Conservation (phyloP, 495 filamentous ascomycete species). For the Penicillium odoratum region DNA sequence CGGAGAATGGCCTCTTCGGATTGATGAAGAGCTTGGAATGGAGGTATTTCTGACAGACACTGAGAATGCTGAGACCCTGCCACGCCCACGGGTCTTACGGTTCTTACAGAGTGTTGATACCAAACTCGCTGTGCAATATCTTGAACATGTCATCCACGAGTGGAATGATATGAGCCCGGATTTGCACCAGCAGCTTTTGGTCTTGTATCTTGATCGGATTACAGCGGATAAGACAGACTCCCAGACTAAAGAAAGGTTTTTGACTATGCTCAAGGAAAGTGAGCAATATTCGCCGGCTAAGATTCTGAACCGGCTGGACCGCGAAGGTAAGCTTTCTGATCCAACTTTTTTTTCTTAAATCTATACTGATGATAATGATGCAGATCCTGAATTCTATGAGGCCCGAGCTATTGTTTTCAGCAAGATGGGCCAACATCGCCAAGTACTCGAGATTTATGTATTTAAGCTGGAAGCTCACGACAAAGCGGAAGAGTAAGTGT, state of each 20-base stretch:
- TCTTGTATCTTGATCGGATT: constrained; percentile 67
- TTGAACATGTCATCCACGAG: constrained; percentile 90
- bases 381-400: constrained; percentile 86
- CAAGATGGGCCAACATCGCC: constrained; percentile 93
- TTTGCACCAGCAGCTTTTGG: constrained; percentile 80
- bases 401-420: constrained; percentile 88
- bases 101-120: constrained; percentile 71
- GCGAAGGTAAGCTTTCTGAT: constrained; percentile 60
- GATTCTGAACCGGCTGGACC: constrained; percentile 71
- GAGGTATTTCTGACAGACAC: constrained; percentile 92
- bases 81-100: constrained; percentile 68
- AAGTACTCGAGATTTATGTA: constrained; percentile 93
- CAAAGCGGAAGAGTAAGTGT: constrained; percentile 83
- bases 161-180: constrained; percentile 80
- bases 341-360: too few relatives aligned
- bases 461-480: constrained; percentile 84
- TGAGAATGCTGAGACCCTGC: constrained; percentile 89
- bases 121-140: constrained; percentile 73
- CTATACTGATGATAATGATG: not conserved
- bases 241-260: constrained; percentile 61
- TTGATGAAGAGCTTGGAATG: constrained; percentile 79
- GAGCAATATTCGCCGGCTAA: constrained; percentile 76
- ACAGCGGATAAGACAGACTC: constrained; percentile 51
- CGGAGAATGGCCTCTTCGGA: constrained; percentile 78
- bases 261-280: constrained; percentile 74